Conservation (phyloP, 306 rosid genomes). For the Trifolium pratense region DNA sequence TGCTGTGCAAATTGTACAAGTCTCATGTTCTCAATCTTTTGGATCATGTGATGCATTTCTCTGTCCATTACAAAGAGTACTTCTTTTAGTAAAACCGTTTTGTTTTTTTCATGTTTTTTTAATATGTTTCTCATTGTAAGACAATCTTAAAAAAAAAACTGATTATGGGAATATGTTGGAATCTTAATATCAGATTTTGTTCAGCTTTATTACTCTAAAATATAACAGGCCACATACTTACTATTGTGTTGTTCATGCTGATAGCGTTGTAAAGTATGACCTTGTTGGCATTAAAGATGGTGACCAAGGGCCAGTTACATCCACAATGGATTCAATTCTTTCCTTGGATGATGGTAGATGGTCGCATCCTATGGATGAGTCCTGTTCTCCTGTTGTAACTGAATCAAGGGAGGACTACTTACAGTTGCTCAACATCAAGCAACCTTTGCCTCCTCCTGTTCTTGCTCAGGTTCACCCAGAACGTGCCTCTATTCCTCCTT, state of each 20-base stretch:
- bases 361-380: constrained; percentile 59
- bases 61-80: constrained; percentile 12
- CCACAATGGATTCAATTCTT: constrained; percentile 85
- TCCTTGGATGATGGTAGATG: constrained; percentile 90
- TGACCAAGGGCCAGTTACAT: constrained; percentile 54
- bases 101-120: not conserved
- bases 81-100: constrained; percentile 11
- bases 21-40: constrained; percentile 19
- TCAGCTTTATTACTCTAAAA: constrained; percentile 33
- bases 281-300: constrained; percentile 66
- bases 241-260: constrained; percentile 43
- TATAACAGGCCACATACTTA: constrained; percentile 45
- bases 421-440: constrained; percentile 64
- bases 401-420: constrained; percentile 68
- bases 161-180: constrained; percentile 26
- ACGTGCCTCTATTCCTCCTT: constrained; percentile 69
- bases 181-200: constrained; percentile 13
- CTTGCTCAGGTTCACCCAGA: constrained; percentile 81
- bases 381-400: constrained; percentile 53
- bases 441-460: constrained; percentile 92
- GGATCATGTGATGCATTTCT: constrained; percentile 27
- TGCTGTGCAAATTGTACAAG: constrained; percentile 35
- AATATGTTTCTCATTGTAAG: constrained; percentile 26
- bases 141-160: not conserved
- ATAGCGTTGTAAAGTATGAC: constrained; percentile 74